Conservation (phyloP, 2,329 filamentous ascomycete genomes). For the Sclerotinia trifoliorum region DNA sequence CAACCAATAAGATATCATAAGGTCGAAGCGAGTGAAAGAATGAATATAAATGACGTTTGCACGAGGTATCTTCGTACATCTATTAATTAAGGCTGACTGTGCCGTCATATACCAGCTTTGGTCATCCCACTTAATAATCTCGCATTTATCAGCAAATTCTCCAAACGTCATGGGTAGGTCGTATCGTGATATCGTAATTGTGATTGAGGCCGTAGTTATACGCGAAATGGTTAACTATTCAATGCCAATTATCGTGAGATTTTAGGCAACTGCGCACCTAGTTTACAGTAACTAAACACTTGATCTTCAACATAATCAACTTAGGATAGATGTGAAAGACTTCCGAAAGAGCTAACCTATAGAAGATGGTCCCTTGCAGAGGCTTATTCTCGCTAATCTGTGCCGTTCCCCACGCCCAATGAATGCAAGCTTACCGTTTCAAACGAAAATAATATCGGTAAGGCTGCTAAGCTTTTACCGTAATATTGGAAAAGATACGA, state of each 20-base stretch:
- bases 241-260: neutral
- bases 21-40: no score
- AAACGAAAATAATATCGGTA: neutral
- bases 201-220: neutral
- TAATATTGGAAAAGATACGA: neutral
- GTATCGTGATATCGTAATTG: neutral
- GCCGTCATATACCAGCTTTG: neutral
- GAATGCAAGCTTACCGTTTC: conserved; percentile 6
- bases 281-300: neutral
- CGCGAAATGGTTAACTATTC: no score
- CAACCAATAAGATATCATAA: no score
- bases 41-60: no score
- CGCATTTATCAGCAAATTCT: no score
- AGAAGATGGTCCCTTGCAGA: neutral
- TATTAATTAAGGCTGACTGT: no score
- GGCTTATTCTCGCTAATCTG: neutral
- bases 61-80: neutral
- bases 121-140: neutral
- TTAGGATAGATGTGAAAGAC: neutral
- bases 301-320: neutral
- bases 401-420: neutral
- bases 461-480: neutral
- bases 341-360: neutral
- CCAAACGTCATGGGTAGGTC: neutral
- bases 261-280: neutral